Conservation (phyloP, 2,329 filamentous ascomycete genomes). For the Hymenoscyphus fructigenus region DNA sequence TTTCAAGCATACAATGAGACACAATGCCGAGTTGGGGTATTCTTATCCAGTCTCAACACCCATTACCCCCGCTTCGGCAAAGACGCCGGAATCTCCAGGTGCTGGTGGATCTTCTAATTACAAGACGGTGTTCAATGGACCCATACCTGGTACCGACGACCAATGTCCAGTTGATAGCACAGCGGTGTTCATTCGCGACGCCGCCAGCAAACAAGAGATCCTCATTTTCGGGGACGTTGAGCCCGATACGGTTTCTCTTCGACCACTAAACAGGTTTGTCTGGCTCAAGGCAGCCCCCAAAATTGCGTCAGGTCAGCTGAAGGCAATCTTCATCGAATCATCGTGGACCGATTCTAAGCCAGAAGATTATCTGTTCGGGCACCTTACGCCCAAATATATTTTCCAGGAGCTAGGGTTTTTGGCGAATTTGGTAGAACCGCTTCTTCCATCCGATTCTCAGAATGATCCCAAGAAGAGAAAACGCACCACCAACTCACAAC, state of each 20-base stretch:
- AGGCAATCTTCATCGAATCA: conserved; percentile 91
- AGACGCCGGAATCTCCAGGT: background rate
- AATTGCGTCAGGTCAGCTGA: conserved; percentile 68
- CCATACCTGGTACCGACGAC: background rate
- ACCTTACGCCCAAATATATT: conserved; percentile 80
- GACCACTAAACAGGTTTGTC: conserved; percentile 75
- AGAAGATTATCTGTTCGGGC: conserved; percentile 80
- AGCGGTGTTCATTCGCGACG: conserved; percentile 87
- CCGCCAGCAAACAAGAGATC: conserved; percentile 69
- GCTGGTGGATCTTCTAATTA: background rate
- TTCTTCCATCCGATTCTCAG: conserved; percentile 40
- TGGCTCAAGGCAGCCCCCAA: conserved; percentile 91
- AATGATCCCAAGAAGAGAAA: background rate
- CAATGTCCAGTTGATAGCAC: conserved; percentile 80
- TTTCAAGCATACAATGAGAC: background rate
- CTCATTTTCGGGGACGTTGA: conserved; percentile 96
- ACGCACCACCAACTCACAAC: background rate
- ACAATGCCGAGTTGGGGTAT: background rate
- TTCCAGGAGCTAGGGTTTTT: conserved; percentile 74
- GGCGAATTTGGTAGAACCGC: conserved; percentile 45
- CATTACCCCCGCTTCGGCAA: no score
- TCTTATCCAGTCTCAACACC: background rate
- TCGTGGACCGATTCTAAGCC: conserved; percentile 82
- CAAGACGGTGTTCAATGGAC: background rate
- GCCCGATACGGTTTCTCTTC: conserved; percentile 80